Conservation (phyloP, 352 stramenopile genomes). For the Poterioochromonas sp. region DNA sequence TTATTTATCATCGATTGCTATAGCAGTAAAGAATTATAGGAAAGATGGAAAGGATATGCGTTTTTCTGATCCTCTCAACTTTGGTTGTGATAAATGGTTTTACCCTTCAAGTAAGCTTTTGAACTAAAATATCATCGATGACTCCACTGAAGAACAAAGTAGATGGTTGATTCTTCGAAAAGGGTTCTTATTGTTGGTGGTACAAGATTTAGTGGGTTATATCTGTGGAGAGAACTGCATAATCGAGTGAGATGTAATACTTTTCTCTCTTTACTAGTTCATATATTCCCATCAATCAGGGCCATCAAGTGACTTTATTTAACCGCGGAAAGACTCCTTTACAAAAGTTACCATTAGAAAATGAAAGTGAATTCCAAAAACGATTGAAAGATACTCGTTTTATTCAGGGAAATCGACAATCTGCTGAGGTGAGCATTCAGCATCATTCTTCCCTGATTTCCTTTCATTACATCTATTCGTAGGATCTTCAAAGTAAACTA, state of each 20-base stretch:
- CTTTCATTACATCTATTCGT: neutral
- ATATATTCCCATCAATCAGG: slow-evolving; percentile 1
- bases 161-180: neutral
- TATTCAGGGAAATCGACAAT: slow-evolving; percentile 47
- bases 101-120: too few relatives aligned
- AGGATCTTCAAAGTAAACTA: slow-evolving; percentile 7
- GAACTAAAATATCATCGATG: too few relatives aligned
- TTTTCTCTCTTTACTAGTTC: neutral
- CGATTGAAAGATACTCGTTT: slow-evolving; percentile 40
- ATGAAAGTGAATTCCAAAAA: slow-evolving; percentile 40
- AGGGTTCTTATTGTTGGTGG: slow-evolving; percentile 46
- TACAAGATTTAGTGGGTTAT: slow-evolving; percentile 47
- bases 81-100: too few relatives aligned
- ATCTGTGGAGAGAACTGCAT: slow-evolving; percentile 47
- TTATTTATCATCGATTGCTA: too few relatives aligned
- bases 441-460: too few relatives aligned
- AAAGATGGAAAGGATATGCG: too few relatives aligned
- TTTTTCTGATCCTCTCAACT: too few relatives aligned
- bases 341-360: slow-evolving; percentile 43
- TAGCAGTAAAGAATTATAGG: too few relatives aligned
- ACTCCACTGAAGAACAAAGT: too few relatives aligned
- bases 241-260: slow-evolving; percentile 26
- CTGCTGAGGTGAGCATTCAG: slow-evolving; percentile 36
- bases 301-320: slow-evolving; percentile 45
- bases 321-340: slow-evolving; percentile 47